A percentile compares a stretch with the other conserved stretches of the same genome.
Evolutionary conservation across 352 stramenopile species (phyloP).

Genomic region (Pythium monospermum): DNA sequence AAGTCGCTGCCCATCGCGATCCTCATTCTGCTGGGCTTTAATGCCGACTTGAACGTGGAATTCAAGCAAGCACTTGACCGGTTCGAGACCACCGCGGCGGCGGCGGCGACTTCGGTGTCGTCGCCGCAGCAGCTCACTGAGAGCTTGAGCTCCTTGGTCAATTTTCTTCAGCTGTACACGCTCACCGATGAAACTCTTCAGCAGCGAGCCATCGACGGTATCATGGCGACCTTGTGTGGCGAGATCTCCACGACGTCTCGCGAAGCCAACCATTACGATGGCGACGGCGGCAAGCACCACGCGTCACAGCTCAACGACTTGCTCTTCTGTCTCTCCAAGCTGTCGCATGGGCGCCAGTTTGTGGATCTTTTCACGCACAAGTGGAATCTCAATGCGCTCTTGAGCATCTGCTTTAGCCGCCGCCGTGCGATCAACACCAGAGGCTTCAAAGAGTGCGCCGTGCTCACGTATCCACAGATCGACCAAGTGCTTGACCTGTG

Average conservation of each 20-base stretch:
- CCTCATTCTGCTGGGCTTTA: constrained; percentile 63
- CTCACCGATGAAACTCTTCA: constrained; percentile 45
- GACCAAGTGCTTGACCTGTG: constrained; percentile 30
- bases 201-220: constrained; percentile 39
- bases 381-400: constrained; percentile 43
- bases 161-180: constrained; percentile 59
- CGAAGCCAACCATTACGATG: constrained; percentile 10
- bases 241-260: constrained; percentile 8
- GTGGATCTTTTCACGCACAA: constrained; percentile 41
- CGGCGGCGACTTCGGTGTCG: no score
- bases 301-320: constrained; percentile 18
- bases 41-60: constrained; percentile 59
- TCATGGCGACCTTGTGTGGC: constrained; percentile 44
- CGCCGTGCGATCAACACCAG: constrained; percentile 30
- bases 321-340: constrained; percentile 32
- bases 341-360: constrained; percentile 36
- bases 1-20: constrained; percentile 59
- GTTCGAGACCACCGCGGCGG: constrained; percentile 22
- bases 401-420: constrained; percentile 35
- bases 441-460: constrained; percentile 35
- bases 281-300: no score
- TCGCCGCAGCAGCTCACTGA: constrained; percentile 39
- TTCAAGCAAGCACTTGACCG: constrained; percentile 41
- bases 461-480: constrained; percentile 29
- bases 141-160: constrained; percentile 42